These are phyloP conservation scores for Penicillium crustosum DNA, from an alignment of 2,329 filamentous ascomycete genomes.

Conservation along the genomic window DNA sequence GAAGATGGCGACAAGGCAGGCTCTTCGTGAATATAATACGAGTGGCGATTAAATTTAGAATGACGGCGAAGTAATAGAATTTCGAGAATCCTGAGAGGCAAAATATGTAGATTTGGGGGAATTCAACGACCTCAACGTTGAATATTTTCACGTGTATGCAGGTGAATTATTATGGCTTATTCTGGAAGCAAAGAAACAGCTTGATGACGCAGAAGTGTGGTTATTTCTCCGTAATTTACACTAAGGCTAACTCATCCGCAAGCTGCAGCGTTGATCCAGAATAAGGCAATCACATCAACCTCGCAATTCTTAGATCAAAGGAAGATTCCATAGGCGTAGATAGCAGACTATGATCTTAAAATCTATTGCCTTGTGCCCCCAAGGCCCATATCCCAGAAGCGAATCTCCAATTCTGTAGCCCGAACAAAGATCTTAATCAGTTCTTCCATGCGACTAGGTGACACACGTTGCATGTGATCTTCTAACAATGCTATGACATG, in stretches of 20 bases:
- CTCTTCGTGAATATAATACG: background rate
- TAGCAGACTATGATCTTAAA: background rate
- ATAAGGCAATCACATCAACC: background rate
- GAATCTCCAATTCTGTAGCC: conserved; percentile 76
- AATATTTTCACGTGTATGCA: too few relatives aligned
- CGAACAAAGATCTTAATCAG: conserved; percentile 81
- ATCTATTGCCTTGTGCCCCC: conserved; percentile 21
- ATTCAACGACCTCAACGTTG: background rate
- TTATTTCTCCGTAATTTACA: background rate
- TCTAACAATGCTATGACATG: conserved; percentile 66
- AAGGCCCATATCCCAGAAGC: conserved; percentile 71
- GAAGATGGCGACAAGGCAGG: background rate
- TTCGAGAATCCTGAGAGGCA: background rate
- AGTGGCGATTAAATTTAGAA: background rate
- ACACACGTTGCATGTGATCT: conserved; percentile 69
- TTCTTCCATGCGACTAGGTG: conserved; percentile 74
- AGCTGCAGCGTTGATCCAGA: background rate
- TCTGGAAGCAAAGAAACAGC: background rate
- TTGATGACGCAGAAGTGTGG: background rate
- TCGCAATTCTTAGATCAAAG: background rate
- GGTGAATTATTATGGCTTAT: background rate
- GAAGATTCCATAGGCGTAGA: too few relatives aligned
- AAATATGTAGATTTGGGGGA: background rate
- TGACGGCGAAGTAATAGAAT: background rate
- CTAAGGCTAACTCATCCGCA: background rate